These are phyloP conservation scores for Trichophyton benhamiae DNA, from an alignment of 2,329 filamentous ascomycete species.

Conservation along the genomic window DNA sequence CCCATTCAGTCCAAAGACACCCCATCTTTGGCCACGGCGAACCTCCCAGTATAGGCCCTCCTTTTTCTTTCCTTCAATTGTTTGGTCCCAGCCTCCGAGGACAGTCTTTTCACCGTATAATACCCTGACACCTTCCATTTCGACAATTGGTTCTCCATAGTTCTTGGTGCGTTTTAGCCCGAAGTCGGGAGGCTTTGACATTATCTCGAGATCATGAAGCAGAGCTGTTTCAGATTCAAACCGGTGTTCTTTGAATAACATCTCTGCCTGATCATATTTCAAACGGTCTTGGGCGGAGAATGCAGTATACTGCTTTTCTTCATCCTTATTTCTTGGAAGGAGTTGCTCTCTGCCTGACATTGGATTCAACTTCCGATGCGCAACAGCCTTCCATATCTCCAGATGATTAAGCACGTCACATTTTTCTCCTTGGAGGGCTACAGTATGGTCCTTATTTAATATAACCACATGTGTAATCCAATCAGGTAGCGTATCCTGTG, in stretches of 20 bases:
- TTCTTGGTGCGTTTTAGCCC: background rate
- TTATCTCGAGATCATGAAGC: conserved; percentile 9
- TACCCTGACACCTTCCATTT: conserved; percentile 77
- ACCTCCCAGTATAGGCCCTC: conserved; percentile 73
- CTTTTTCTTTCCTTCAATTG: conserved; percentile 34
- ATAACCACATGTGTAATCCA: conserved; percentile 83
- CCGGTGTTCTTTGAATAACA: conserved; percentile 8
- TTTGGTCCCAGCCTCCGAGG: conserved; percentile 66
- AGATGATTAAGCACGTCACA: conserved; percentile 42
- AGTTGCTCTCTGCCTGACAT: conserved; percentile 17
- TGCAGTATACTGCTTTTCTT: conserved; percentile 6
- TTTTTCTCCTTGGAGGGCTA: conserved; percentile 55
- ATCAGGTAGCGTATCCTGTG: conserved; percentile 74
- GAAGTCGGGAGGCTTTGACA: background rate
- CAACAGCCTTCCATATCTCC: conserved; percentile 20
- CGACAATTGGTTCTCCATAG: conserved; percentile 59
- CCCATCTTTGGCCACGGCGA: conserved; percentile 73
- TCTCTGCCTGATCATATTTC: conserved; percentile 8
- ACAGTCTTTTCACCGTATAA: conserved; percentile 66
- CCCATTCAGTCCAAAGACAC: conserved; percentile 82
- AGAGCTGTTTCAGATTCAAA: conserved; percentile 13
- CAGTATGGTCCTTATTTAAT: conserved; percentile 53
- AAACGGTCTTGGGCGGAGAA: conserved; percentile 10
- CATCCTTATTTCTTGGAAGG: conserved; percentile 15
- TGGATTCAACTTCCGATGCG: conserved; percentile 10